Evolutionary conservation across 2,329 filamentous ascomycete genomes (phyloP), one percentile per base, ranked within the genome.

Genomic region (Knufia petricola): DNA sequence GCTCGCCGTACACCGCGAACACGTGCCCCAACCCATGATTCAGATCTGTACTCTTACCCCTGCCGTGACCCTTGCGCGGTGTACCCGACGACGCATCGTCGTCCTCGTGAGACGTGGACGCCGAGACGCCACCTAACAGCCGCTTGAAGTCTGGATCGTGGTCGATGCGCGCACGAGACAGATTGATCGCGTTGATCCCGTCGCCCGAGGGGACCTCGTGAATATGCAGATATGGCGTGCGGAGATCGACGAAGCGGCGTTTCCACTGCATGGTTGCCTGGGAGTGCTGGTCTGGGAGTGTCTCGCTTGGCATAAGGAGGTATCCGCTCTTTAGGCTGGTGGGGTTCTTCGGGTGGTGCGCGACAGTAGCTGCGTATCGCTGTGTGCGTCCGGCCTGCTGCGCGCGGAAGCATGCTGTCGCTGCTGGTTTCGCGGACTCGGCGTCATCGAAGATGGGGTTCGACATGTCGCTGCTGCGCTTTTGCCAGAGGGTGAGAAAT

Each of bases 1-100:
- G 85, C 51, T 84, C 86, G 36, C 87, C 90, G 63, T 96, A 98
- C 44, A 98, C 79, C 10, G 92, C 92, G 74, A 95, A 98, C 34
- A 96, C 85, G 56, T 85, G 84, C 3, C 80, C 76, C 59, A 65
- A 79, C 65, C 70, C 66, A 45, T 69, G 69, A 28, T 59, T 57
- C 50, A 55, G 49, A 4, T 59, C 55, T 2, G 52, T 54, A 19
- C 59, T 56, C 1, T 59, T 61, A 1, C 56, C 51, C 20, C 53
- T 43, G 36, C 44, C 50, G 28, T 59, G 56, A 3, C 55, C 55
- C 9, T 15, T 43, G 7, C 34, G 45, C 37, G 8, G 26, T 12
- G 63, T 59, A 6, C 64, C 66, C 31, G 61, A 56, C 17, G 52
- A 45, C 23, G 60, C 52, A 32, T 55, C 52, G 9, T 17, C 59